Percentiles rank a stretch among this genome's conserved stretches.
phyloP scores from a whole-genome alignment of 2,329 filamentous ascomycete genomes.

The Penicillium crustosum region DNA sequence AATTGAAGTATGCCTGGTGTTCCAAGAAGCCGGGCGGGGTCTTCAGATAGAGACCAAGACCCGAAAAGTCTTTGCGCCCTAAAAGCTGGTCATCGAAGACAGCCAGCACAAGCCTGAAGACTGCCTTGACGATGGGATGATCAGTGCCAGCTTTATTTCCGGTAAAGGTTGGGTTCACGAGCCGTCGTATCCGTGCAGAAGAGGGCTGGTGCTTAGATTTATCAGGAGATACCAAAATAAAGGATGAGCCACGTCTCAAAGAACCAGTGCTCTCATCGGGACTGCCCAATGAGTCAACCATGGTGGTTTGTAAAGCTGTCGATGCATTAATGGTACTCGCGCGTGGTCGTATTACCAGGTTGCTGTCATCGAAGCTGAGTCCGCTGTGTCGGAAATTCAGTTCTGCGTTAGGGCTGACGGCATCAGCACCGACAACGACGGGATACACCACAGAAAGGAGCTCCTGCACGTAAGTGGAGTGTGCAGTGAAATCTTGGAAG shows the following conservation, averaged over 20 bases:
- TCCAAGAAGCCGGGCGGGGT: constrained; percentile 91
- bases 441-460: constrained; percentile 81
- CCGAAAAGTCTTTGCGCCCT: constrained; percentile 82
- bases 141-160: constrained; percentile 52
- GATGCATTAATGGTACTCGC: constrained; percentile 51
- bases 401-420: constrained; percentile 79
- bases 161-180: constrained; percentile 60
- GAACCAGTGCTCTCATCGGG: constrained; percentile 56
- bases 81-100: constrained; percentile 87
- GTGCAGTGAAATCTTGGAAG: constrained; percentile 79
- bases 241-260: constrained; percentile 81
- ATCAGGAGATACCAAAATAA: constrained; percentile 78
- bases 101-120: constrained; percentile 73
- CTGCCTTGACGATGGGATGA: constrained; percentile 70
- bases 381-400: constrained; percentile 78
- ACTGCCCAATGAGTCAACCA: constrained; percentile 53
- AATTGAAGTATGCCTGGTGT: constrained; percentile 93
- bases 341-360: constrained; percentile 77
- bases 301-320: constrained; percentile 73
- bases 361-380: constrained; percentile 80
- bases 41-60: constrained; percentile 80
- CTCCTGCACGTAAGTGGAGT: constrained; percentile 77
- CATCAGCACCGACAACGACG: constrained; percentile 80
- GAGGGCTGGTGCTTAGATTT: constrained; percentile 59
- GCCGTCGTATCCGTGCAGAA: constrained; percentile 62